Evolutionary conservation across 371 early-diverging fungal genomes (phyloP), one percentile per base, ranked within the genome.

Genomic region (Sporodiniella umbellata): DNA sequence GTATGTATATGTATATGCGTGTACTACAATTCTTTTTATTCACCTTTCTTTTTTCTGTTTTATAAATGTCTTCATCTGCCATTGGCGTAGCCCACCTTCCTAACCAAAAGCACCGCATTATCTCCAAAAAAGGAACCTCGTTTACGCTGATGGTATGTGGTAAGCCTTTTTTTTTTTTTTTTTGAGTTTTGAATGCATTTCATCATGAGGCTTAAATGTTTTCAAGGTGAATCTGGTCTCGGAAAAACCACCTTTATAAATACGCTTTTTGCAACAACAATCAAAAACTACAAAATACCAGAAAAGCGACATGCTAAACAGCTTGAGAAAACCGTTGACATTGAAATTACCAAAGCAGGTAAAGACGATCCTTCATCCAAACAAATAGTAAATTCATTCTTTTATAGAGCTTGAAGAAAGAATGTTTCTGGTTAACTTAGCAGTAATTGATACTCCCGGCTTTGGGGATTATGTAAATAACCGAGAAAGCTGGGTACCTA

Each of bases 31-130:
- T 35, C n/a, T 35, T 35, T 15, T 22, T 15, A 18, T 15, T 22
- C 42, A 18, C 42, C 2, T 22, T 40, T 15, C 22, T 18, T 40
- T 17, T 38, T 17, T 38, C n/a, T 38, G 17, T 38, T n/a, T 38
- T 38, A 8, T 19, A 19, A 40, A 80, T 83, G 79, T 58, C 80
- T 54, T 66, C 83, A 54, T 51, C 63, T 28, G 87, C 84, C 56
- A 88, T 97, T 58, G 99, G 99, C 50, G 89, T 99, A 56, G 94
- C 96, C 58, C 95, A 96, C 79, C 77, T 99, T 59, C 99, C 99
- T 49, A 97, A 98, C 83, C 98, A 98, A 75, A 75, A 86, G 53
- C 96, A 97, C 75, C 89, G 89, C 77, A 96, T 93, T 74, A 91
- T 92, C 31, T 90, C 90, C 48, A 88, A 94, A 60, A 87, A 87